A percentile compares a stretch with the other conserved stretches of the same genome.
Conservation (phyloP, 371 early-diverging fungal species). For the Apophysomyces sp. region DNA sequence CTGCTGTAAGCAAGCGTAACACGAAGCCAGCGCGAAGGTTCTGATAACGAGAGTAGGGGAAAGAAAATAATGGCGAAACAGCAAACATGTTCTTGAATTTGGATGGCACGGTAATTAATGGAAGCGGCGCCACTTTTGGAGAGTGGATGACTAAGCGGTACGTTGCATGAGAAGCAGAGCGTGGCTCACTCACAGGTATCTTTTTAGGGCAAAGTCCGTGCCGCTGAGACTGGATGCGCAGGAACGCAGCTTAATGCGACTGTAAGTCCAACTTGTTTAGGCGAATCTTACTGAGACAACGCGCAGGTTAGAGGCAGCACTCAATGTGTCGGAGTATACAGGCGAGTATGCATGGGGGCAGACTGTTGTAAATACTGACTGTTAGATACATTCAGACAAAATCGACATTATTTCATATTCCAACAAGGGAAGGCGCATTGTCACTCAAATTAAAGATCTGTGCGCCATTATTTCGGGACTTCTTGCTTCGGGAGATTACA, state of each 20-base stretch:
- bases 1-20: neutral
- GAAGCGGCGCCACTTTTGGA: slow-evolving; percentile 55
- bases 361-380: neutral
- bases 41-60: neutral
- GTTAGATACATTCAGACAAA: slow-evolving; percentile 64
- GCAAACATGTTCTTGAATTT: slow-evolving; percentile 18
- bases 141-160: slow-evolving; percentile 73
- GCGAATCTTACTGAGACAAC: neutral
- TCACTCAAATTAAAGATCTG: slow-evolving; percentile 90
- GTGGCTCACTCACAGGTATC: neutral
- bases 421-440: slow-evolving; percentile 86
- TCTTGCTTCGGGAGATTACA: slow-evolving; percentile 79
- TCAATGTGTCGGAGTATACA: slow-evolving; percentile 80
- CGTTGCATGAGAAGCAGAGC: neutral
- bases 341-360: slow-evolving; percentile 14
- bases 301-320: slow-evolving; percentile 80
- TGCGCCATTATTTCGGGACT: slow-evolving; percentile 93
- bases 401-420: slow-evolving; percentile 87
- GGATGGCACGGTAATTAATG: slow-evolving; percentile 47
- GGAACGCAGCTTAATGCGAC: slow-evolving; percentile 87
- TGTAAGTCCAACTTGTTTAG: slow-evolving; percentile 37
- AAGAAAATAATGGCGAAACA: neutral
- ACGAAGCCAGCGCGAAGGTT: neutral
- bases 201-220: slow-evolving; percentile 76
- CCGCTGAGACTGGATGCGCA: slow-evolving; percentile 85